phyloP scores from a whole-genome alignment of 2,329 filamentous ascomycete species.

The Amauroascus verrucosus region DNA sequence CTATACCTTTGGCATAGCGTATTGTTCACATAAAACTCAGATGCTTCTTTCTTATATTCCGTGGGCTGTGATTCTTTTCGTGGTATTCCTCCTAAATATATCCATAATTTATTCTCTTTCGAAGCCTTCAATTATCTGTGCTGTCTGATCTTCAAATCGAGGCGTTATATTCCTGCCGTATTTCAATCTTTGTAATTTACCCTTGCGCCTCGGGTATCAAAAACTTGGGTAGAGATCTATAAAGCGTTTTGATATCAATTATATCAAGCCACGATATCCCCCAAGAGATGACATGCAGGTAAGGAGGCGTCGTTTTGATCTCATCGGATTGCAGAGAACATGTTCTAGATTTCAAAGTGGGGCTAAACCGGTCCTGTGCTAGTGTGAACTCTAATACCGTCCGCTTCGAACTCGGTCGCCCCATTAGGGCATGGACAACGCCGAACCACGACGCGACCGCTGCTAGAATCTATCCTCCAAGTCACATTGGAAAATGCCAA shows the following conservation, averaged over 20 bases:
- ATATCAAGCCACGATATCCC: neutral
- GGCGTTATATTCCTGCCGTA: no score
- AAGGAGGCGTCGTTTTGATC: no score
- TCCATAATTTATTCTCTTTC: neutral
- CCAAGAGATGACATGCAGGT: neutral
- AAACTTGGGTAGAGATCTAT: neutral
- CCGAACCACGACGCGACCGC: no score
- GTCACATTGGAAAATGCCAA: no score
- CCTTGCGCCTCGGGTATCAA: neutral
- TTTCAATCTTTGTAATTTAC: neutral
- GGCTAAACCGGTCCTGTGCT: no score
- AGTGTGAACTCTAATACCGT: no score
- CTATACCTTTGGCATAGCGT: constrained; percentile 17
- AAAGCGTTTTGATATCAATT: no score
- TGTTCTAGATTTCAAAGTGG: no score
- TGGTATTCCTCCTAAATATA: neutral
- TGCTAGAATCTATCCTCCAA: no score
- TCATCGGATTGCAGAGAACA: no score
- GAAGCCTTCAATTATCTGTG: neutral
- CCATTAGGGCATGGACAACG: no score
- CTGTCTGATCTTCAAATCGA: neutral
- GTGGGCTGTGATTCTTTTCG: neutral
- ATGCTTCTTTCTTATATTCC: neutral
- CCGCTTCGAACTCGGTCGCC: no score
- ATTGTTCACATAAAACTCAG: constrained; percentile 5